These are phyloP conservation scores for Xerocomus brunneocitrinus DNA, from an alignment of 768 basidiomycete species.

Conservation along the genomic window DNA sequence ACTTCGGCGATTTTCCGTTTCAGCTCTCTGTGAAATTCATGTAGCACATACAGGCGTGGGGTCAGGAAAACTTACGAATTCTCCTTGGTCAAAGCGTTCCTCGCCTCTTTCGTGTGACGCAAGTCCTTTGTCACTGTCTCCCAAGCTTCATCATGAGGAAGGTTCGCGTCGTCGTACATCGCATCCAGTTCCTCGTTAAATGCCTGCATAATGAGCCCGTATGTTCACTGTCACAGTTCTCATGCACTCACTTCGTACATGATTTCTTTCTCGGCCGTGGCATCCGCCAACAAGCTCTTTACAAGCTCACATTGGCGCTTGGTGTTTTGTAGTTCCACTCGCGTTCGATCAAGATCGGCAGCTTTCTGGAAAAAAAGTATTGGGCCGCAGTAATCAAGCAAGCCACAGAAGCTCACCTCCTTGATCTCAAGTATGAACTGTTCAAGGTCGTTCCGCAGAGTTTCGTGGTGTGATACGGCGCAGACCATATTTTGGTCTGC, in stretches of 20 bases:
- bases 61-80: slow-evolving; percentile 58
- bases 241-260: slow-evolving; percentile 76
- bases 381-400: neutral
- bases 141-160: slow-evolving; percentile 84
- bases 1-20: slow-evolving; percentile 65
- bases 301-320: slow-evolving; percentile 76
- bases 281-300: slow-evolving; percentile 70
- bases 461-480: slow-evolving; percentile 51
- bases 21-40: slow-evolving; percentile 46
- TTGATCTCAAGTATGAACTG: slow-evolving; percentile 48
- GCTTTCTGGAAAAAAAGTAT: slow-evolving; percentile 43
- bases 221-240: neutral
- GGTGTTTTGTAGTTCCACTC: slow-evolving; percentile 61
- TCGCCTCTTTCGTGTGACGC: slow-evolving; percentile 64
- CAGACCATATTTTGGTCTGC: slow-evolving; percentile 53
- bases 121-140: slow-evolving; percentile 71
- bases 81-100: slow-evolving; percentile 71
- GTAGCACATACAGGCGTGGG: neutral
- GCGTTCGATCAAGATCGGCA: slow-evolving; percentile 57
- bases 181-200: slow-evolving; percentile 93
- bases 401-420: slow-evolving; percentile 42
- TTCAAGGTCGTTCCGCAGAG: slow-evolving; percentile 48
- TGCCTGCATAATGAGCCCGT: slow-evolving; percentile 44
- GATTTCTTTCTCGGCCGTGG: slow-evolving; percentile 84
- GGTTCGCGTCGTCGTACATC: slow-evolving; percentile 81